These are phyloP conservation scores for Lipomyces lipofer DNA, from an alignment of 805 yeast genomes.

Conservation along the genomic window DNA sequence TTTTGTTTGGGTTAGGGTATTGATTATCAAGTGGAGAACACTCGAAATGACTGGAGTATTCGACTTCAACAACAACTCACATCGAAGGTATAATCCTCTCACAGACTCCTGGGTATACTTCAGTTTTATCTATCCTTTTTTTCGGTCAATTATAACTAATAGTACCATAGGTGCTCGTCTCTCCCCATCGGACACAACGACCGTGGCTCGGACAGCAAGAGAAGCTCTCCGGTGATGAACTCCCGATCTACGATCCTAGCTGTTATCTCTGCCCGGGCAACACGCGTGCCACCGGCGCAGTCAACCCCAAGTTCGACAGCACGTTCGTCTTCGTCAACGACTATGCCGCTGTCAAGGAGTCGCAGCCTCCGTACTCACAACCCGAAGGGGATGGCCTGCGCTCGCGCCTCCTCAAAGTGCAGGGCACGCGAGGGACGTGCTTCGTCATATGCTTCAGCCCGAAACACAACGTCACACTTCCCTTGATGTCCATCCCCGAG, in stretches of 20 bases:
- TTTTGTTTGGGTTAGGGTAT: too few relatives aligned
- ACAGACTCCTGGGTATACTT: constrained; percentile 54
- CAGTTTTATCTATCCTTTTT: not conserved
- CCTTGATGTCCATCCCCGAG: constrained; percentile 53
- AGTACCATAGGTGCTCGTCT: constrained; percentile 52
- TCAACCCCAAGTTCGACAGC: constrained; percentile 56
- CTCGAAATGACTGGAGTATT: constrained; percentile 9
- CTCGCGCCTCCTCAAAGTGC: constrained; percentile 50
- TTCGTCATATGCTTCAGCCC: constrained; percentile 74
- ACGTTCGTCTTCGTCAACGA: constrained; percentile 69
- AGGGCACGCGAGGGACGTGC: constrained; percentile 66
- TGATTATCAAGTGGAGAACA: too few relatives aligned
- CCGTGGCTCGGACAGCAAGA: constrained; percentile 83
- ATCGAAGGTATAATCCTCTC: constrained; percentile 68
- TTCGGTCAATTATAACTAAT: not conserved
- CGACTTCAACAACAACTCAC: constrained; percentile 45
- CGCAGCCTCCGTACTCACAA: constrained; percentile 42
- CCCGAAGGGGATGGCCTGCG: constrained; percentile 20
- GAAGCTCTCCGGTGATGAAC: constrained; percentile 43
- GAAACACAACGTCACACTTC: constrained; percentile 52
- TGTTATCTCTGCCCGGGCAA: constrained; percentile 78
- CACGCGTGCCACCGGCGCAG: constrained; percentile 59
- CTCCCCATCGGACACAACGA: constrained; percentile 75
- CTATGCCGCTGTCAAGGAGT: constrained; percentile 65
- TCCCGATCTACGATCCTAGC: constrained; percentile 60